Evolutionary conservation across 306 rosid species (phyloP).

Genomic region (Medicago arabica): DNA sequence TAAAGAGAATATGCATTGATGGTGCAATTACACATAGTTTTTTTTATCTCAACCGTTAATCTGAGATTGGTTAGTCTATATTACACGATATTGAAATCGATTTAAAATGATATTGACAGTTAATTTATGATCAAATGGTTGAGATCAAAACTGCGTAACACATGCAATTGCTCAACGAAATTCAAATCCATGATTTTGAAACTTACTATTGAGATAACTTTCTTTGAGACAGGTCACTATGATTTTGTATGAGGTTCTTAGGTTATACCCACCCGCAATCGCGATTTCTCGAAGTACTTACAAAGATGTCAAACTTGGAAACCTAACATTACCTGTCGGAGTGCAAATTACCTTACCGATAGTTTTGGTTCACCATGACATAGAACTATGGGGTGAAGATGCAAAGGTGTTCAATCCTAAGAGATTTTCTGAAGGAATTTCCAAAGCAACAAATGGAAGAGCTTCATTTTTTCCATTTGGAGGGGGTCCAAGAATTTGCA

Average conservation of each 20-base stretch:
- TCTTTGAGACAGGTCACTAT: not conserved
- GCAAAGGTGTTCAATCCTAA: conserved; percentile 62
- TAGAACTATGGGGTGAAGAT: conserved; percentile 43
- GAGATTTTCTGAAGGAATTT: conserved; percentile 58
- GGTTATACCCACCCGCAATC: not conserved
- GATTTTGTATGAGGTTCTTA: conserved; percentile 5
- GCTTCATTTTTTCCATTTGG: conserved; percentile 59
- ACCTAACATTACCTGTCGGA: conserved; percentile 36
- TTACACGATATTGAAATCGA: not conserved
- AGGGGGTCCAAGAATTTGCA: conserved; percentile 66
- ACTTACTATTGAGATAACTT: not conserved
- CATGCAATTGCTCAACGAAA: not conserved
- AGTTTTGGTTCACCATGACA: not conserved
- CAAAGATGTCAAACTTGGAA: conserved; percentile 15
- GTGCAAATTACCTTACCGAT: conserved; percentile 12
- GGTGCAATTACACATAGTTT: not conserved
- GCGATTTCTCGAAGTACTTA: not conserved
- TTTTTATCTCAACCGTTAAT: not conserved
- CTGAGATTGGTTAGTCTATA: not conserved
- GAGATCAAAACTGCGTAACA: not conserved
- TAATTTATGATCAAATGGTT: not conserved
- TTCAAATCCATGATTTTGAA: not conserved
- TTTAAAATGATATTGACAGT: no score
- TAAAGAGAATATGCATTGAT: not conserved
- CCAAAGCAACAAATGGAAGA: conserved; percentile 33